Evolutionary conservation across 805 yeast species (phyloP).

Genomic region (Candida ipomoeae): DNA sequence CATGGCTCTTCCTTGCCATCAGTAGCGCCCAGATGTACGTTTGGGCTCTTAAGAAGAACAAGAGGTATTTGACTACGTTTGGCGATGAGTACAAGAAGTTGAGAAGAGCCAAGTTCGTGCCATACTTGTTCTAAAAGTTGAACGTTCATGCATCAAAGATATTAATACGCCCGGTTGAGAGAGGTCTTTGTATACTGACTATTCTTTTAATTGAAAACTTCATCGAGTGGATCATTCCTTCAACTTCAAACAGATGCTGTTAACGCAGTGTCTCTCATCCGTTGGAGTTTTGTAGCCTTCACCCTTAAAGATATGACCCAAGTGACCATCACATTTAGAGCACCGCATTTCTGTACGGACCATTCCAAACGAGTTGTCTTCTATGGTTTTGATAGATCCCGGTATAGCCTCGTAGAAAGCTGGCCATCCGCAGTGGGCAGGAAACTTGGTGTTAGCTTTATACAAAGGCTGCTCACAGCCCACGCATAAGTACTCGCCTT

Average conservation of each 20-base stretch:
- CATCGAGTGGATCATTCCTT: constrained; percentile 11
- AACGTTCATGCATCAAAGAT: background rate
- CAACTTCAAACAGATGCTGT: constrained; percentile 76
- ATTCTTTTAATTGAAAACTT: background rate
- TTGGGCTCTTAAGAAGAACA: constrained; percentile 90
- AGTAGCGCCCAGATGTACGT: constrained; percentile 79
- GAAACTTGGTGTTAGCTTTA: constrained; percentile 74
- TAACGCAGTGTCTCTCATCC: constrained; percentile 92
- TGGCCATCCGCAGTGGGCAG: constrained; percentile 97
- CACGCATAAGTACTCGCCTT: constrained; percentile 78
- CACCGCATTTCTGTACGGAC: constrained; percentile 86
- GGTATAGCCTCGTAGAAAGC: constrained; percentile 90
- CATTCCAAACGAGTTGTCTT: constrained; percentile 72
- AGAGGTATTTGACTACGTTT: constrained; percentile 58
- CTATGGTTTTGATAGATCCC: constrained; percentile 59
- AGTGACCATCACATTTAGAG: constrained; percentile 83
- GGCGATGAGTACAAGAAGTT: constrained; percentile 75
- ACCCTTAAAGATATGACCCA: constrained; percentile 92
- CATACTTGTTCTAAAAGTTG: constrained; percentile 35
- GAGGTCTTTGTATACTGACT: background rate
- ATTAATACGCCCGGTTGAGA: background rate
- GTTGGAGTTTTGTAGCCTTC: constrained; percentile 90
- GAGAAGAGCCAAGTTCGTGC: constrained; percentile 71
- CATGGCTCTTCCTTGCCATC: constrained; percentile 65
- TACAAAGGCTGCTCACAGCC: constrained; percentile 83